phyloP scores from a whole-genome alignment of 2,329 filamentous ascomycete genomes.

The Nothophoma quercina region DNA sequence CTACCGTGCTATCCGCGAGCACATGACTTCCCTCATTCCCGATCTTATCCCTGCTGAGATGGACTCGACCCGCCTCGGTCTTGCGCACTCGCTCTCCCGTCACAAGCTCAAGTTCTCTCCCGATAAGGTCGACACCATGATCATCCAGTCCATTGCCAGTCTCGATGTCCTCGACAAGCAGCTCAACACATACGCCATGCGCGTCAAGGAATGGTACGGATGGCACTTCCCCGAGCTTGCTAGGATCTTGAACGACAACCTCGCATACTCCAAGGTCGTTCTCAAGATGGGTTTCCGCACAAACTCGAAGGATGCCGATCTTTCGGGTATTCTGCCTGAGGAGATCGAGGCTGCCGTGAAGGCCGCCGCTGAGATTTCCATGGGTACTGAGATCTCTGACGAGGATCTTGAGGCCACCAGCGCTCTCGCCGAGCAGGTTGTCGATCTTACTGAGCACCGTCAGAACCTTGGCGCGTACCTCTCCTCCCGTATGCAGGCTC shows the following conservation, averaged over 20 bases:
- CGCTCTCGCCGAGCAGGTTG: conserved; percentile 89
- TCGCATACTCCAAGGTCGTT: conserved; percentile 80
- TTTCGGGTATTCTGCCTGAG: conserved; percentile 84
- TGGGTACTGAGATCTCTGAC: conserved; percentile 96
- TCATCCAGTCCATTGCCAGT: conserved; percentile 89
- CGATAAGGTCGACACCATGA: conserved; percentile 99
- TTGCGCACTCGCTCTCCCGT: conserved; percentile 89
- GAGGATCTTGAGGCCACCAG: conserved; percentile 94
- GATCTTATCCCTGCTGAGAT: conserved; percentile 85
- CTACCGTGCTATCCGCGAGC: conserved; percentile 92
- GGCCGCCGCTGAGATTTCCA: conserved; percentile 92
- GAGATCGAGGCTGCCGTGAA: conserved; percentile 93
- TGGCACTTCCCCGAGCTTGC: conserved; percentile 99
- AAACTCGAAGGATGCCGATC: conserved; percentile 76
- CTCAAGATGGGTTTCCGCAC: conserved; percentile 88
- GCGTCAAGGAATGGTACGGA: conserved; percentile 99
- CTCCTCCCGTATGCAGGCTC: conserved; percentile 91
- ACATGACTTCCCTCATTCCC: conserved; percentile 88
- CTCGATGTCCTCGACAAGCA: conserved; percentile 98
- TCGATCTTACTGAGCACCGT: conserved; percentile 83
- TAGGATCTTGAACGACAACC: conserved; percentile 88
- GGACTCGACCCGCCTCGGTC: conserved; percentile 92
- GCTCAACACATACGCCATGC: conserved; percentile 97
- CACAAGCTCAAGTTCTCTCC: conserved; percentile 99
- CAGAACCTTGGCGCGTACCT: conserved; percentile 88